Evolutionary conservation across 306 rosid species (phyloP), one percentile per base, ranked within the genome.

Genomic region (Fragaria vesca): DNA sequence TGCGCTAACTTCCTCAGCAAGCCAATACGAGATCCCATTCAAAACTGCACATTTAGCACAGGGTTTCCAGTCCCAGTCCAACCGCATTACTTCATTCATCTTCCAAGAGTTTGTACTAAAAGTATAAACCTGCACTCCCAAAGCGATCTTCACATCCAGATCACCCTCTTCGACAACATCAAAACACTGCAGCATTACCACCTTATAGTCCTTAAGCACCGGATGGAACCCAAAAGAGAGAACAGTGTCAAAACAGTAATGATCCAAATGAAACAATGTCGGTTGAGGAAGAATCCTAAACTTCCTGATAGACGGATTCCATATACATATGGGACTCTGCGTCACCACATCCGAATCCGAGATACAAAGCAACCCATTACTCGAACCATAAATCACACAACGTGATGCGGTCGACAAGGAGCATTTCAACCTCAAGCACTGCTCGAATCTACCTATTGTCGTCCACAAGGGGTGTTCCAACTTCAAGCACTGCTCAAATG

Each of bases 311-410:
- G 58, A 70, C 17, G 74, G 57, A 6, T 47, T 70, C 58, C 74
- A 70, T 47, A 70, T 26, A 36, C 32, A 9, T 70, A 70, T 70
- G 15, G 21, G 58, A 70, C 58, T 70, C 17, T 46, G 57, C n/a
- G 57, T 51, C 0, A 51, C 57, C 57, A 51, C 57, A 16, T 26
- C 3, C 1, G 5, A 47, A 70, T 47, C 74, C 0, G 40, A 47
- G 5, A 47, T 46, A 9, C 58, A 70, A 15, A 70, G 4, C 15
- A 70, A 16, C 13, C 74, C 57, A 26, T 69, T 69, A 18, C 58
- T 69, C 9, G 74, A 69, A 3, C 74, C 58, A 69, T 69, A 69
- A 13, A 69, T 46, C 58, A 51, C 57, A 51, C 57, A 51, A 12
- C 0, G 0, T 0, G 15, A 69, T 11, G 0, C 34, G 1, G 2